phyloP scores from a whole-genome alignment of 305 asterid species.

The Fraxinus sp. region DNA sequence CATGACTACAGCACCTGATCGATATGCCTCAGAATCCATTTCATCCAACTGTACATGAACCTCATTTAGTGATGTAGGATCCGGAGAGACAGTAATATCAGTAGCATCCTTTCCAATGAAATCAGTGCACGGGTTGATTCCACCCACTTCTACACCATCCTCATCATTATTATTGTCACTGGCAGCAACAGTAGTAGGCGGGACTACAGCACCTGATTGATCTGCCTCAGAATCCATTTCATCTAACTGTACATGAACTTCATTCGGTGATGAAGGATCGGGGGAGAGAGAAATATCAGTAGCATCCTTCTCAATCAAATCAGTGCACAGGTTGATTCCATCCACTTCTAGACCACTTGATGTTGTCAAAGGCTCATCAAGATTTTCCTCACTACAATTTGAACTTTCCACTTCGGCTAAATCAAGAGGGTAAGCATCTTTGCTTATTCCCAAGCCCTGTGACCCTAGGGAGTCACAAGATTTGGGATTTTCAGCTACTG shows the following conservation, averaged over 20 bases:
- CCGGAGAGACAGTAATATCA: constrained; percentile 26
- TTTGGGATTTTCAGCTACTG: constrained; percentile 28
- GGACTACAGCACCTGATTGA: constrained; percentile 27
- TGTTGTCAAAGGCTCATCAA: constrained; percentile 34
- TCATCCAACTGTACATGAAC: constrained; percentile 29
- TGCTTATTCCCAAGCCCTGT: constrained; percentile 27
- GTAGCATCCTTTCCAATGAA: constrained; percentile 27
- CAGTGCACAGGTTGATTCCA: constrained; percentile 22
- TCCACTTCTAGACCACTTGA: constrained; percentile 31
- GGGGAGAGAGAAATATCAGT: constrained; percentile 26
- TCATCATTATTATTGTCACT: constrained; percentile 22
- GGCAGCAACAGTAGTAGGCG: constrained; percentile 30
- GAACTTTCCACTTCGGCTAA: constrained; percentile 38
- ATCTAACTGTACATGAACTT: constrained; percentile 27
- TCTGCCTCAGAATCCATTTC: constrained; percentile 27
- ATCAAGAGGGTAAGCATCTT: constrained; percentile 28
- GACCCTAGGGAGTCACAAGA: constrained; percentile 28
- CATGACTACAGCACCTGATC: constrained; percentile 27
- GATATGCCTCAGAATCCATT: constrained; percentile 23
- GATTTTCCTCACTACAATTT: constrained; percentile 27
- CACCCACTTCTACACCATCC: constrained; percentile 32
- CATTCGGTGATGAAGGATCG: constrained; percentile 29
- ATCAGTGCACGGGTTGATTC: constrained; percentile 21
- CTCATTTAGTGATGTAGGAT: constrained; percentile 30
- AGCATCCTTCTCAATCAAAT: constrained; percentile 29